Evolutionary conservation across 192 early-diverging fungal species (phyloP), one percentile per base, ranked within the genome.

Genomic region (Backusella macrospora): DNA sequence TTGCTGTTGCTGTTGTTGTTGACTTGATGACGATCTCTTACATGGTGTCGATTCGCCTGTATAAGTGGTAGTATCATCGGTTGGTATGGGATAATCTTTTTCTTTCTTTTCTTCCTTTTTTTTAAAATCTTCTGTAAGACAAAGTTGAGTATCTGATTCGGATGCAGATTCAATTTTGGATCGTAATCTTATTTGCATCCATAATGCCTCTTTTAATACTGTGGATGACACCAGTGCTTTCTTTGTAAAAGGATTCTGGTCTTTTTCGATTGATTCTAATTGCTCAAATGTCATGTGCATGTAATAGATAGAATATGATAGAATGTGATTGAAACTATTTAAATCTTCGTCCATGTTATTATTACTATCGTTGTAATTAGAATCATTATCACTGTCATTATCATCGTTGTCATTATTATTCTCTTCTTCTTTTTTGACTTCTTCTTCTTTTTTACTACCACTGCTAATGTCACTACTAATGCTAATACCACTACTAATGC

Each of bases 201-300:
- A 89, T 15, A 89, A 49, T 1, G 87, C 86, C 29, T 87, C 80
- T 21, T 83, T 81, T 14, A 86, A 18, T 13, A 84, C 46, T 34
- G 79, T 23, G 0, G 82, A 70, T 9, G 76, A 75, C 0, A 80
- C 78, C 1, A 86, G 78, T 1, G 81, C 65, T 0, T 64, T 14
- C 6, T 64, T 65, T 7, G 80, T 83, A 15, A 78, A 42, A 5
- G 78, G 75, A 45, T 89, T 83, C 29, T 49, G 52, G 55, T 87
- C 86, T 6, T 67, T 47, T 42, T 70, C 63, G 49, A 89, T 84
- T 5, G 44, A 39, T n/a, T 79, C 78, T 6, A 89, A 75, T 23
- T 87, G 83, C 62, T 84, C 80, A 71, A 86, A 81, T 1, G 76
- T 72, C 86, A 89, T 89, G 75, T 89, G 84, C 70, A 83, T 82